phyloP scores from a whole-genome alignment of 768 basidiomycete genomes.

The Termitomyces sp. region DNA sequence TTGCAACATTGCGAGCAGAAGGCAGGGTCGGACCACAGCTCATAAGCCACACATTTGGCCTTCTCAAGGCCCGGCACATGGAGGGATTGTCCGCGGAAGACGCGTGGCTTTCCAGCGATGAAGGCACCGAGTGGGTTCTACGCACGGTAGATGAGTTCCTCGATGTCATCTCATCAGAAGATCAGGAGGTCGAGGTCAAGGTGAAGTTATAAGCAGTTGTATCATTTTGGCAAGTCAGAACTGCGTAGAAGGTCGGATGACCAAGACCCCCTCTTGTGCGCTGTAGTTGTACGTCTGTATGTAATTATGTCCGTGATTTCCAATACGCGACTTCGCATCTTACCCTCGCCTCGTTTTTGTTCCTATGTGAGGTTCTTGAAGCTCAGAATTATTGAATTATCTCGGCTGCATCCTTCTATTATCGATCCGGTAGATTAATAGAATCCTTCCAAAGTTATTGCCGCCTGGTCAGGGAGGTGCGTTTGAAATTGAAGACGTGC shows the following conservation, averaged over 20 bases:
- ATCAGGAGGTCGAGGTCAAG: constrained; percentile 37
- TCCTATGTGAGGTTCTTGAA: constrained; percentile 25
- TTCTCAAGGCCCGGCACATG: constrained; percentile 73
- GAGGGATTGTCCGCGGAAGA: constrained; percentile 64
- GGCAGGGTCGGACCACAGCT: constrained; percentile 83
- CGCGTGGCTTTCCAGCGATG: constrained; percentile 76
- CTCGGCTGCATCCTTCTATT: constrained; percentile 18
- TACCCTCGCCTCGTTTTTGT: constrained; percentile 23
- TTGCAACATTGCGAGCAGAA: constrained; percentile 81
- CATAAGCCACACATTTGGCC: constrained; percentile 82
- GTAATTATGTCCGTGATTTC: constrained; percentile 33
- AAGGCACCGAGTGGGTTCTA: constrained; percentile 87
- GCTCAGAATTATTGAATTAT: constrained; percentile 12
- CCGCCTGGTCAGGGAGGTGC: neutral
- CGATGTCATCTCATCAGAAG: constrained; percentile 58
- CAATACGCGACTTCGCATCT: constrained; percentile 18
- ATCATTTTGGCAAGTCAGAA: constrained; percentile 1
- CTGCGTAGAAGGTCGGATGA: constrained; percentile 29
- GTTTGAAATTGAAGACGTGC: neutral
- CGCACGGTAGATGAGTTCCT: constrained; percentile 77
- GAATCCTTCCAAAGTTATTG: neutral
- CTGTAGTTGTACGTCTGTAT: constrained; percentile 27
- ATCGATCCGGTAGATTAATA: constrained; percentile 12
- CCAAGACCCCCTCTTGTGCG: constrained; percentile 18
- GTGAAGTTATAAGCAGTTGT: constrained; percentile 53